Base-by-base conservation (phyloP, 1,139 yeast species). In the Taphrina flavorubra region DNA sequence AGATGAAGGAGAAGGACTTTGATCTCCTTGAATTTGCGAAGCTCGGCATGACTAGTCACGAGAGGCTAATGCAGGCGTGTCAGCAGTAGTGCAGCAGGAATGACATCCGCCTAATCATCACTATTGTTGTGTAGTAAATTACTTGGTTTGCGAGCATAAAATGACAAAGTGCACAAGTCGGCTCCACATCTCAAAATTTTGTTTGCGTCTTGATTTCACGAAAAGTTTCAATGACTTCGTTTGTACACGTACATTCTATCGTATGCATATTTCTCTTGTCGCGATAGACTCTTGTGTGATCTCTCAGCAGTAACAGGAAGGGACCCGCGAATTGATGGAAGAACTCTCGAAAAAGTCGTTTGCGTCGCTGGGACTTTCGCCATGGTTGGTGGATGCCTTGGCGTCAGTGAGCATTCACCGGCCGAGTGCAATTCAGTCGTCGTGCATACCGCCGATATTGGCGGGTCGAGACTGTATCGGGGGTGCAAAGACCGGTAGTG, bases 401-500 rank as follows among this genome's bases (percentile, higher is more conserved):
- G 79, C 80, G 0, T 86, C 96, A 25, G 91, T 94, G 95, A 87
- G 88, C 72, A 94, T 94, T 65, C 81, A 83, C 51, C 82, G 84
- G 6, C 99, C 99, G 1, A 90, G 98, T 0, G 85, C 87, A 39
- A 92, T 94, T 79, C 99, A 94, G 77, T 76, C 82, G 5, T 92
- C 92, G 1, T 92, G 97, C 77, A 94, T 94, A 62, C 98, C 98
- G 0, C 85, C 88, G 70, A 90, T 94, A 71, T 77, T 94, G 58
- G 82, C 81, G 47, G 97, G 96, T 10, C 85, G 87, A 73, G 97
- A 92, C 78, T 92, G 97, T 78, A 94, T 94, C 64, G 99, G 99
- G 65, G 99, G 99, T 49, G 99, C 99, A 56, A 90, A 90, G 78
- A 94, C 99, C 0, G 99, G 99, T 79, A 88, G 96, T 42, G 99